These are phyloP conservation scores for Phytophthora tubulina DNA, from an alignment of 352 stramenopile species.

Conservation along the genomic window DNA sequence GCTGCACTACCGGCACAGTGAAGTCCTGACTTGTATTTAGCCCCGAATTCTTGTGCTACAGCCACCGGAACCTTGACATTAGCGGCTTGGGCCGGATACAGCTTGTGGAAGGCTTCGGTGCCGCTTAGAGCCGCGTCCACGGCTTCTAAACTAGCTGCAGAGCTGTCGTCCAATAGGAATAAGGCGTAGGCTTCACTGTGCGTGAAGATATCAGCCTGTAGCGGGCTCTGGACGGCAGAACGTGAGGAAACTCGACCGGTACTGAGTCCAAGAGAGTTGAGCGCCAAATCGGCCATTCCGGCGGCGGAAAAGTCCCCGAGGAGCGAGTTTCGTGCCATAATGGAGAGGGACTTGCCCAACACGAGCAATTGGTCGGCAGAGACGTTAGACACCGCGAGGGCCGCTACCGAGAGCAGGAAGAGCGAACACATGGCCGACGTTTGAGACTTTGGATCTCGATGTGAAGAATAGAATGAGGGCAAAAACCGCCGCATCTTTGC, in stretches of 20 bases:
- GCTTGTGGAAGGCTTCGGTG: slow-evolving; percentile 38
- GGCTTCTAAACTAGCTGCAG: slow-evolving; percentile 22
- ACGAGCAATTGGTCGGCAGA: slow-evolving; percentile 44
- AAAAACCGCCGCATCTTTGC: not conserved
- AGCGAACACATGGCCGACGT: slow-evolving; percentile 28
- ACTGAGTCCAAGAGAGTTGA: slow-evolving; percentile 46
- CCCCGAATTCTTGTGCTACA: slow-evolving; percentile 41
- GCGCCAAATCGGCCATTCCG: slow-evolving; percentile 50
- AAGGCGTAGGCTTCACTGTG: slow-evolving; percentile 46
- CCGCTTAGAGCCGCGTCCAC: slow-evolving; percentile 36
- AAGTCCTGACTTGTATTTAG: slow-evolving; percentile 23
- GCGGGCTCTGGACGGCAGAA: slow-evolving; percentile 33
- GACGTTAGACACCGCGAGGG: slow-evolving; percentile 17
- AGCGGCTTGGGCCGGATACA: slow-evolving; percentile 34
- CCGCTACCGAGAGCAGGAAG: slow-evolving; percentile 26
- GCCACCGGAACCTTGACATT: slow-evolving; percentile 36
- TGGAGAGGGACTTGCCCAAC: slow-evolving; percentile 23
- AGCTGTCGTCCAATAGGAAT: slow-evolving; percentile 42
- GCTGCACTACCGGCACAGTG: slow-evolving; percentile 43
- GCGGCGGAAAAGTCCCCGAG: slow-evolving; percentile 37
- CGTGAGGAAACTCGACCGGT: slow-evolving; percentile 38
- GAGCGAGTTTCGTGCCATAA: slow-evolving; percentile 37
- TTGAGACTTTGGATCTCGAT: slow-evolving; percentile 33
- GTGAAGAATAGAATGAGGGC: slow-evolving; percentile 27
- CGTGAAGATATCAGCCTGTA: slow-evolving; percentile 59